Evolutionary conservation across 108 stramenopile species (phyloP), one percentile per base, ranked within the genome.

Genomic region (Nitzschia inconspicua): DNA sequence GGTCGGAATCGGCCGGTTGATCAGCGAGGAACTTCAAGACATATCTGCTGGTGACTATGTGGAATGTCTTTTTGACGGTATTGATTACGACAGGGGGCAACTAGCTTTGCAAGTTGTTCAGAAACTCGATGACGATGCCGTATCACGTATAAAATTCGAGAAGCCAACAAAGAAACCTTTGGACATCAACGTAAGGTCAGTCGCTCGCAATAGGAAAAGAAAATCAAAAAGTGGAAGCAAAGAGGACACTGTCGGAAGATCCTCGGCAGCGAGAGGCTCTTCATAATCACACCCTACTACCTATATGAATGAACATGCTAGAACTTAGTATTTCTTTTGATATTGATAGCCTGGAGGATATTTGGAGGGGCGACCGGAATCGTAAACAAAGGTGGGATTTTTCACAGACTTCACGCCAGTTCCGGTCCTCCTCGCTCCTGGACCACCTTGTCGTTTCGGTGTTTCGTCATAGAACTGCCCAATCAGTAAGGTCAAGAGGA

Each of bases 391-490:
- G 44, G 23, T 66, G 16, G 65, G 42, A 20, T 48, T 34, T 16
- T 13, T 23, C 5, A 14, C 22, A 1, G 26, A n/a, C 41, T 27
- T 51, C 23, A 20, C 8, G 26, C 41, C 8, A 39, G 36, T n/a
- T 1, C 29, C 30, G 19, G 24, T 47, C 40, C 72, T 52, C 36
- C 73, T 39, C 7, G 53, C 49, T 37, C 77, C 77, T 5, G 71
- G 77, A 26, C 77, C 77, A 36, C 72, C 71, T 58, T 77, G 36
- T 60, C 35, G 69, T 0, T 48, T 31, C 29, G 54, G 56, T 16
- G 53, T 50, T 40, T 90, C 89, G 37, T 86, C 85, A 70, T 73
- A 84, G 54, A 91, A 85, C 42, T 84, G 79, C n/a, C 86, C 89
- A 55, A 87, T 36, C 8, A 91, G 44, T 9, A 86, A 30, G 31